phyloP scores from a whole-genome alignment of 176 grass and related monocot genomes.

The Echinochloa phyllopogon region DNA sequence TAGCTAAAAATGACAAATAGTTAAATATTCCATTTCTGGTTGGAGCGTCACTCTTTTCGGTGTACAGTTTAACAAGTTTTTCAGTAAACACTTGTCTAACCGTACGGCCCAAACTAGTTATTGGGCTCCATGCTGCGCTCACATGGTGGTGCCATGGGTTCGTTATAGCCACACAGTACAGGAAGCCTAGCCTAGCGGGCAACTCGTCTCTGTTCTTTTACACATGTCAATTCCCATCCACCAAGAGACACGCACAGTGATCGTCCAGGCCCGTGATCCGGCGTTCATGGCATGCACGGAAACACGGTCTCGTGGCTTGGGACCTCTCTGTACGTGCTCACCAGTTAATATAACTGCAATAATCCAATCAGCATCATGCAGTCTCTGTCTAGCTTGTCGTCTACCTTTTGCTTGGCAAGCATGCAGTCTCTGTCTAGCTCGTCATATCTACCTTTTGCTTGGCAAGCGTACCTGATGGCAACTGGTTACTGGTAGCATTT shows the following conservation, averaged over 20 bases:
- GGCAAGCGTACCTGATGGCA: background rate
- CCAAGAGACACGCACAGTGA: background rate
- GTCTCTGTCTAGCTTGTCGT: background rate
- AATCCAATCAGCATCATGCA: background rate
- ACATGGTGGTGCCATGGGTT: too few relatives aligned
- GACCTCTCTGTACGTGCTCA: background rate
- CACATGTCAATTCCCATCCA: background rate
- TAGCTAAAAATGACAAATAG: too few relatives aligned
- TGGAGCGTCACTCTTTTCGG: too few relatives aligned
- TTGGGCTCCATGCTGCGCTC: too few relatives aligned
- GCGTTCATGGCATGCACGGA: slow-evolving; percentile 3
- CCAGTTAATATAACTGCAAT: background rate
- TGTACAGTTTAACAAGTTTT: too few relatives aligned
- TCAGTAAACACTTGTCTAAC: too few relatives aligned
- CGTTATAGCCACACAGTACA: background rate
- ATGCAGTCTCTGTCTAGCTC: slow-evolving; percentile 15
- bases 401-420: background rate
- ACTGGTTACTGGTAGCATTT: too few relatives aligned
- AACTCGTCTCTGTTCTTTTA: background rate
- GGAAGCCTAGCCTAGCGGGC: background rate
- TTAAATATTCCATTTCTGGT: too few relatives aligned
- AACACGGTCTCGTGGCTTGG: background rate
- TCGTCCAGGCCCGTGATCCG: background rate
- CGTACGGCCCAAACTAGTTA: too few relatives aligned
- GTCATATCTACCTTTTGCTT: background rate